Percentiles rank a stretch among this genome's conserved stretches.
Evolutionary conservation across 78 protist genomes (phyloP).

Genomic region (Neovahlkampfia damariscottae): DNA sequence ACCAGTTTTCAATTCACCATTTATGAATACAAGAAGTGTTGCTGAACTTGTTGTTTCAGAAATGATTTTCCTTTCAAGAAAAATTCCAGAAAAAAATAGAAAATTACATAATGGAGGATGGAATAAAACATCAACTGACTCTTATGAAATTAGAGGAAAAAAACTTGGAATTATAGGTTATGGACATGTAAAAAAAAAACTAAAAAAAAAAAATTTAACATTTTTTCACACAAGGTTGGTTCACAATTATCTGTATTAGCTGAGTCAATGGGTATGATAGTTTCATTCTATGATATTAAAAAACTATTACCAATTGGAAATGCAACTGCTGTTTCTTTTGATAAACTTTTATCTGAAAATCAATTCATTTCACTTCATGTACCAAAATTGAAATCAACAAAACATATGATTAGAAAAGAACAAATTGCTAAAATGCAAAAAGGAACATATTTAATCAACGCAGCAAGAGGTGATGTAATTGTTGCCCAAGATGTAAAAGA

Average conservation of each 20-base stretch:
- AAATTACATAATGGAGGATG: slow-evolving; percentile 66
- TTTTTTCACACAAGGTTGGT: too few species aligned
- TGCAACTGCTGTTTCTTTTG: slow-evolving; percentile 23
- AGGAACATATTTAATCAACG: slow-evolving; percentile 62
- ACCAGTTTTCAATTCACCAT: slow-evolving; percentile 84
- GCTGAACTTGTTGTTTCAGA: slow-evolving; percentile 75
- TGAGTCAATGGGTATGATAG: slow-evolving; percentile 78
- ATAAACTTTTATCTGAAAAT: slow-evolving; percentile 34
- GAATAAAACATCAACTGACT: slow-evolving; percentile 51
- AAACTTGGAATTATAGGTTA: slow-evolving; percentile 72
- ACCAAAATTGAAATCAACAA: slow-evolving; percentile 57
- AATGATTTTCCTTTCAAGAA: slow-evolving; percentile 69
- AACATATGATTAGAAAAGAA: slow-evolving; percentile 41
- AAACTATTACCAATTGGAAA: slow-evolving; percentile 65
- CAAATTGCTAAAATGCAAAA: slow-evolving; percentile 56
- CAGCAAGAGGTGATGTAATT: slow-evolving; percentile 65
- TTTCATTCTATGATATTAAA: slow-evolving; percentile 59
- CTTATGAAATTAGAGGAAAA: slow-evolving; percentile 79
- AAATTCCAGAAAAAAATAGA: slow-evolving; percentile 46
- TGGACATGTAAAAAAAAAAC: too few species aligned
- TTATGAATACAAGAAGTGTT: slow-evolving; percentile 62
- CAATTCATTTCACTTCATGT: slow-evolving; percentile 83
- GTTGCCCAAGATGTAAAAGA: slow-evolving; percentile 48
- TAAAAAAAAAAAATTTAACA: too few species aligned
- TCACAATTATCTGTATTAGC: slow-evolving; percentile 75